Conservation (phyloP, 2,329 filamentous ascomycete species). For the Colletotrichum chlorophyti region DNA sequence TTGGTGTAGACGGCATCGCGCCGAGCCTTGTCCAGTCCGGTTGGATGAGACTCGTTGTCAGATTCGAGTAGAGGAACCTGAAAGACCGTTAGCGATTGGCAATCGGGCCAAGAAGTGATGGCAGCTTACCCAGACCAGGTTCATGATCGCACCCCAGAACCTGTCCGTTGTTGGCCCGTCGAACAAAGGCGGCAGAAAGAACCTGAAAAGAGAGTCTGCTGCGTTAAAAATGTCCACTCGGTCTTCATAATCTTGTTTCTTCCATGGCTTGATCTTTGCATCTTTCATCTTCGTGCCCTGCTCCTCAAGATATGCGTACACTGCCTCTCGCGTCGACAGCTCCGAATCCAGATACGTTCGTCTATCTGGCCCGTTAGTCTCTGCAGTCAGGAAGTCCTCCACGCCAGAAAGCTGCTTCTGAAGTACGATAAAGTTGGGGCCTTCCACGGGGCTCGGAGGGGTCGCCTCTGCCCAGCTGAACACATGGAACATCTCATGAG, state of each 20-base stretch:
- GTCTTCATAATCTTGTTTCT: slow-evolving; percentile 39
- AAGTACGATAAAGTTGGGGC: slow-evolving; percentile 21
- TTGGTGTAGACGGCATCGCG: slow-evolving; percentile 16
- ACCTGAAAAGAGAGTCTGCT: slow-evolving; percentile 45
- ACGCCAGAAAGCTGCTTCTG: slow-evolving; percentile 21
- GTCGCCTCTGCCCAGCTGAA: slow-evolving; percentile 22
- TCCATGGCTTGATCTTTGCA: slow-evolving; percentile 2
- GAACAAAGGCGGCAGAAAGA: slow-evolving; percentile 48
- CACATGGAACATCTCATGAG: slow-evolving; percentile 23
- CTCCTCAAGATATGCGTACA: slow-evolving; percentile 33
- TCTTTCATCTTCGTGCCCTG: slow-evolving; percentile 7
- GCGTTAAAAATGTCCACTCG: slow-evolving; percentile 48
- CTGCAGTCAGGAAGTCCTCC: slow-evolving; percentile 17
- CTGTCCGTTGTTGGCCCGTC: slow-evolving; percentile 46
- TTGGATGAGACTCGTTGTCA: neutral
- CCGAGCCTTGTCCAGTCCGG: neutral
- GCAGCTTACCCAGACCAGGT: slow-evolving; percentile 36
- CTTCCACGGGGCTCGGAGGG: neutral
- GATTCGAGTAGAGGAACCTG: neutral
- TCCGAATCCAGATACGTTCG: slow-evolving; percentile 18
- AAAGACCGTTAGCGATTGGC: neutral
- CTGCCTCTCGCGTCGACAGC: slow-evolving; percentile 34
- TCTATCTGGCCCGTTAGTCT: slow-evolving; percentile 16
- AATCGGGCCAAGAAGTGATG: no score
- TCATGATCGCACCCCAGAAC: slow-evolving; percentile 51